These are phyloP conservation scores for Herpetospermum pedunculosum DNA, from an alignment of 306 rosid genomes.

Conservation along the genomic window DNA sequence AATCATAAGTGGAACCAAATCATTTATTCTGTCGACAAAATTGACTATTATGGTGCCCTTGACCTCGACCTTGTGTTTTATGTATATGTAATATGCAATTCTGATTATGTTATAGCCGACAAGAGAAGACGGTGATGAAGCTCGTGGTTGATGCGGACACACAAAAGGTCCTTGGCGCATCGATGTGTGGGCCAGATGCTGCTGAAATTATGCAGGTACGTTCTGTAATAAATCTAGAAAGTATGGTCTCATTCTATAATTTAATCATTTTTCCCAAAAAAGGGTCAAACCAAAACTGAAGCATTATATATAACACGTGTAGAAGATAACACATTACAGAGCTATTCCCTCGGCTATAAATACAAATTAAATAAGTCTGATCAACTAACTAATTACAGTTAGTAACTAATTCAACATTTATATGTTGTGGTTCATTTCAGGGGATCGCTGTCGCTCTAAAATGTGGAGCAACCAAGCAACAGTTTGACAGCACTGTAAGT, in stretches of 20 bases:
- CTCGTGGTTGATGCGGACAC: constrained; percentile 83
- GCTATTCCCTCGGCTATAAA: no score
- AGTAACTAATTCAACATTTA: no score
- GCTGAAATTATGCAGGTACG: constrained; percentile 92
- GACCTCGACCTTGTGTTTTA: no score
- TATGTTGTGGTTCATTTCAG: constrained; percentile 19
- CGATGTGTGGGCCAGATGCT: constrained; percentile 93
- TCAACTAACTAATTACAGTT: no score
- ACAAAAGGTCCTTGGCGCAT: constrained; percentile 79
- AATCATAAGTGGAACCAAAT: no score
- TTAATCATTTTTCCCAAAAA: no score
- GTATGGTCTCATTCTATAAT: neutral
- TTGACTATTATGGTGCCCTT: no score
- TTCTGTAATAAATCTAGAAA: neutral
- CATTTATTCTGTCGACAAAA: no score
- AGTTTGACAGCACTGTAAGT: constrained; percentile 90
- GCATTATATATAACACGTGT: no score
- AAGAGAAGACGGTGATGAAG: constrained; percentile 90
- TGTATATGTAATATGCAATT: neutral
- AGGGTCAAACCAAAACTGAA: no score
- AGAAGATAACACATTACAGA: no score
- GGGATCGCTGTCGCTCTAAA: constrained; percentile 84
- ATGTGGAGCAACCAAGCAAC: constrained; percentile 93
- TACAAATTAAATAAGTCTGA: no score
- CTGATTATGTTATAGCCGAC: constrained; percentile 43